A percentile compares a stretch with the other conserved stretches of the same genome.
Evolutionary conservation across 192 early-diverging fungal genomes (phyloP).

Genomic region (Mortierella antarctica): DNA sequence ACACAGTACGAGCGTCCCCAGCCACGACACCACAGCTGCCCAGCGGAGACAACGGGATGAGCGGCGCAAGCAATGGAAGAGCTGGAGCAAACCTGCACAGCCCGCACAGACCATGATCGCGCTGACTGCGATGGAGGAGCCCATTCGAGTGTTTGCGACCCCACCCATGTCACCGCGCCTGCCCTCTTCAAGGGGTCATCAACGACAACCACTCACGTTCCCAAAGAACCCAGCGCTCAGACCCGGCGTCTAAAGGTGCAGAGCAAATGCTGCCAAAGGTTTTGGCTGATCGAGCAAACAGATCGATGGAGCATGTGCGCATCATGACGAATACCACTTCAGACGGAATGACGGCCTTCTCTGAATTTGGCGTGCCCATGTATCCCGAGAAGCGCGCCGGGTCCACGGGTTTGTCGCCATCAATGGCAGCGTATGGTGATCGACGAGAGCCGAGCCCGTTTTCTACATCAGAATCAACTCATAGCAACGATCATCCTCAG

Average conservation of each 20-base stretch:
- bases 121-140: constrained; percentile 17
- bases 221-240: constrained; percentile 3
- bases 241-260: constrained; percentile 2
- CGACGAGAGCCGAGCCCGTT: constrained; percentile 18
- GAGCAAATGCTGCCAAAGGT: constrained; percentile 14
- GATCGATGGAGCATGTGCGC: constrained; percentile 29
- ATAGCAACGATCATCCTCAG: constrained; percentile 14
- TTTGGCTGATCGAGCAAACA: constrained; percentile 19
- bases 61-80: constrained; percentile 56
- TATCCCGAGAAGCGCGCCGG: constrained; percentile 31
- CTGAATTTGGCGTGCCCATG: constrained; percentile 19
- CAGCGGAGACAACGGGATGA: constrained; percentile 17
- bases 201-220: background rate
- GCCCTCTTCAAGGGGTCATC: background rate
- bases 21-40: background rate
- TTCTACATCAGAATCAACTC: background rate
- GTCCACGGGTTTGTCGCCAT: constrained; percentile 15
- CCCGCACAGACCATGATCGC: constrained; percentile 25
- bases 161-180: constrained; percentile 20
- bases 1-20: background rate
- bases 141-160: background rate
- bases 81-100: constrained; percentile 55
- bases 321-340: constrained; percentile 5
- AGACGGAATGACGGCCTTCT: background rate
- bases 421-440: constrained; percentile 19